These are phyloP conservation scores for Diaporthe eres DNA, from an alignment of 2,329 filamentous ascomycete genomes.

Conservation along the genomic window DNA sequence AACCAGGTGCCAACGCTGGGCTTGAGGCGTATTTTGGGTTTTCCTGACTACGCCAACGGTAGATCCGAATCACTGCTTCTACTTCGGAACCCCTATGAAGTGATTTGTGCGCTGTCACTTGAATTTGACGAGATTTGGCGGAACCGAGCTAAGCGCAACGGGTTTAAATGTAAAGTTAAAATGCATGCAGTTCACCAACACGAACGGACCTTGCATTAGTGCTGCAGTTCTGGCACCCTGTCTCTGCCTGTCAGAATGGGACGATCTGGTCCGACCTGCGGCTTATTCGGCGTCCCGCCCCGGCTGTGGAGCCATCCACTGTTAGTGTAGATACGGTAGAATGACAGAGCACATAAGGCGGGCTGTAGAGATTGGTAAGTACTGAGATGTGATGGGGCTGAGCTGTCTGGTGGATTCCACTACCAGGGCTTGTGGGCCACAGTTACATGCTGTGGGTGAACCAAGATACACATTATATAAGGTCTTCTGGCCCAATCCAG, in stretches of 20 bases:
- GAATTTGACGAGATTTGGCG: rapidly evolving
- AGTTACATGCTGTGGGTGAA: not conserved
- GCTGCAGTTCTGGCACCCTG: not conserved
- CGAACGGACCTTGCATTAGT: slow-evolving; percentile 26
- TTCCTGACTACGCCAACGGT: not conserved
- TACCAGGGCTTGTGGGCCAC: not conserved
- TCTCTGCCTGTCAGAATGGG: not conserved
- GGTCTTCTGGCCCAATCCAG: not conserved
- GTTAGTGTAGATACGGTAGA: not conserved
- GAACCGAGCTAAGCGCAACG: not conserved
- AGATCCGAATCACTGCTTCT: not conserved
- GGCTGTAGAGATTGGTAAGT: not conserved
- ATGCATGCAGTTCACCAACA: not conserved
- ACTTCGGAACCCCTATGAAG: not conserved
- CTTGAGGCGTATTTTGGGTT: not conserved
- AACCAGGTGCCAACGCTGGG: no score
- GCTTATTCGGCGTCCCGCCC: slow-evolving; percentile 20
- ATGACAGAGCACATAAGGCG: not conserved
- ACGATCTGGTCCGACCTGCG: slow-evolving; percentile 16
- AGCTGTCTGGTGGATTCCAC: not conserved
- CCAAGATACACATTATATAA: not conserved
- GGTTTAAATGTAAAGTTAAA: not conserved
- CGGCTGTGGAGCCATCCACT: not conserved
- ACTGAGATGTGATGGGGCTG: slow-evolving; percentile 1
- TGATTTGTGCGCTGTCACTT: not conserved